Evolutionary conservation across 495 filamentous ascomycete species (phyloP).

Genomic region (Achaetomiella virescens): DNA sequence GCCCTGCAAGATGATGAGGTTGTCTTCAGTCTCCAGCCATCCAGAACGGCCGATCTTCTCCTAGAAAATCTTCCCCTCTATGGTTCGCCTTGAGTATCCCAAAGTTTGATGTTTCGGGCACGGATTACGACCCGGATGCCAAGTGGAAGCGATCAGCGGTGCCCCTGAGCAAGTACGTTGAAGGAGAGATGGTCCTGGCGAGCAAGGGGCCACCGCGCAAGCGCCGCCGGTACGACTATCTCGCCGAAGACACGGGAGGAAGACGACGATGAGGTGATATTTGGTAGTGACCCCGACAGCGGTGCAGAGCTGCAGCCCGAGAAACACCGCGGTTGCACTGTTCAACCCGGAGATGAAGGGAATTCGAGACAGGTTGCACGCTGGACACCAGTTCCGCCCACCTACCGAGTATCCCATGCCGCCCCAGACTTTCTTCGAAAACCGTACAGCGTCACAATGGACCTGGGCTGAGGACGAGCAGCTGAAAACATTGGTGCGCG

Average conservation of each 20-base stretch:
- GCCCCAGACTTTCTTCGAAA: constrained; percentile 80
- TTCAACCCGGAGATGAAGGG: constrained; percentile 86
- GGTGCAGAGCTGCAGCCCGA: constrained; percentile 54
- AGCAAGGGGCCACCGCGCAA: constrained; percentile 64
- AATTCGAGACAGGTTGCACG: constrained; percentile 83
- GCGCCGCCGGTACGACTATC: constrained; percentile 72
- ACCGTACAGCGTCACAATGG: constrained; percentile 81
- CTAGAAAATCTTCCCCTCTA: constrained; percentile 80
- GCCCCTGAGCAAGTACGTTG: constrained; percentile 79
- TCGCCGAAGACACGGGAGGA: constrained; percentile 60
- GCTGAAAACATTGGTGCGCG: constrained; percentile 73
- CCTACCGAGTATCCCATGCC: constrained; percentile 87
- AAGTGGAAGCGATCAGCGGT: constrained; percentile 69
- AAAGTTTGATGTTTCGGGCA: constrained; percentile 46
- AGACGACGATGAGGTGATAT: constrained; percentile 42
- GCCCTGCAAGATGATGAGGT: constrained; percentile 75
- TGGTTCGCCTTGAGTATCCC: constrained; percentile 53
- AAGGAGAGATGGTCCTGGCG: constrained; percentile 68
- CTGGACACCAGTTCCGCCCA: constrained; percentile 89
- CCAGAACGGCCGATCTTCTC: constrained; percentile 71
- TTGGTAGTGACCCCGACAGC: constrained; percentile 37
- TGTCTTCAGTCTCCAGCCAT: constrained; percentile 68
- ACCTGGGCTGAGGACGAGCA: constrained; percentile 83
- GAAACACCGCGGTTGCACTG: constrained; percentile 70
- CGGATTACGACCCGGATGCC: constrained; percentile 58